These are phyloP conservation scores for Tagetes patula DNA, from an alignment of 129 eudicot species.

Conservation along the genomic window DNA sequence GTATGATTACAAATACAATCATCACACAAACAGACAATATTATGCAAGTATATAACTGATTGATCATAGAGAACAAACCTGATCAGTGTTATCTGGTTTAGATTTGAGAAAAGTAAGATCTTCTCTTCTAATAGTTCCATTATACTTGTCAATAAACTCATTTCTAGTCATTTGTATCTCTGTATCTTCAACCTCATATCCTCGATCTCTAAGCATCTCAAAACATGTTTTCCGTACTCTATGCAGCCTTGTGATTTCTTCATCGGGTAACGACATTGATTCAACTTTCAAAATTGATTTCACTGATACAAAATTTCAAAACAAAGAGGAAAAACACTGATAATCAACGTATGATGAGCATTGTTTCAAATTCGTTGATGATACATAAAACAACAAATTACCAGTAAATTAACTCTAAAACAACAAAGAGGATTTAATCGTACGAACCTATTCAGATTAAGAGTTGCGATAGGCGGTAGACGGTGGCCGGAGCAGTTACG, in stretches of 20 bases:
- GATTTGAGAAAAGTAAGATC: conserved; percentile 55
- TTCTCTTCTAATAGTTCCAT: conserved; percentile 69
- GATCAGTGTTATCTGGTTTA: conserved; percentile 39
- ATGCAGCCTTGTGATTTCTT: conserved; percentile 29
- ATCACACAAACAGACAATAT: background rate
- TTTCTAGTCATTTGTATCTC: conserved; percentile 65
- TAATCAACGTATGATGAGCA: background rate
- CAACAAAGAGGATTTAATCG: background rate
- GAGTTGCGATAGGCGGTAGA: conserved; percentile 1
- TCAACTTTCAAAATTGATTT: background rate
- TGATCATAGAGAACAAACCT: conserved; percentile 16
- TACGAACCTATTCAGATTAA: conserved; percentile 6
- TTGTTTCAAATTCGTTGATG: background rate
- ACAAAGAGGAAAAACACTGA: background rate
- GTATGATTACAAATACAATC: background rate
- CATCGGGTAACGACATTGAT: conserved; percentile 30
- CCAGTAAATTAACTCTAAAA: background rate
- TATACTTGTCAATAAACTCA: conserved; percentile 50
- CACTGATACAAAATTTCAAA: conserved; percentile 17
- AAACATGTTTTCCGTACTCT: conserved; percentile 64
- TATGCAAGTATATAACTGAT: background rate
- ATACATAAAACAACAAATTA: background rate
- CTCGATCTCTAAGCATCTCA: conserved; percentile 77
- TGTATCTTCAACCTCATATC: conserved; percentile 53
- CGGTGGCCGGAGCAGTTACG: conserved; percentile 15